These are phyloP conservation scores for Amphichorda felina DNA, from an alignment of 2,329 filamentous ascomycete species.

Conservation along the genomic window DNA sequence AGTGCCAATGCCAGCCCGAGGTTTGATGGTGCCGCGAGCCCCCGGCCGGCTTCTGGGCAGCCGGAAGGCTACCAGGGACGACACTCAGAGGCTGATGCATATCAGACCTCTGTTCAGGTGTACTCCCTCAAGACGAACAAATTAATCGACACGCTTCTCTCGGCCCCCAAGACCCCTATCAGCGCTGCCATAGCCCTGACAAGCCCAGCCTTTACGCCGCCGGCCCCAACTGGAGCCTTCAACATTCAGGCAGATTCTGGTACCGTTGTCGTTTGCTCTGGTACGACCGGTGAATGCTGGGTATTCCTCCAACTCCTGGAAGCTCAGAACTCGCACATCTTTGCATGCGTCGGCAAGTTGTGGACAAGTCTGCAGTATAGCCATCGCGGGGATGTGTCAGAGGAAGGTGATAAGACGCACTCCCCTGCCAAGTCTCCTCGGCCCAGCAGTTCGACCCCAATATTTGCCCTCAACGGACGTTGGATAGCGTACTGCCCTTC, in stretches of 20 bases:
- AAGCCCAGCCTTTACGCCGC: slow-evolving; percentile 55
- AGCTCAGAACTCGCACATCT: slow-evolving; percentile 30
- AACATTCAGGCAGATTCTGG: slow-evolving; percentile 61
- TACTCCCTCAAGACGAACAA: slow-evolving; percentile 73
- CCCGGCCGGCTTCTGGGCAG: slow-evolving; percentile 25
- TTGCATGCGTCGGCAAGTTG: slow-evolving; percentile 69
- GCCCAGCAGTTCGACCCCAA: slow-evolving; percentile 43
- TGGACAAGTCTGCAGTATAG: slow-evolving; percentile 77
- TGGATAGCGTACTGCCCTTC: slow-evolving; percentile 73
- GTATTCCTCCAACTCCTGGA: slow-evolving; percentile 47
- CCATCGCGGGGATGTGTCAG: slow-evolving; percentile 31
- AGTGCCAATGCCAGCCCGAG: slow-evolving; percentile 18
- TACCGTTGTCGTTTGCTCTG: slow-evolving; percentile 65
- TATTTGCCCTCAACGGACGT: slow-evolving; percentile 57
- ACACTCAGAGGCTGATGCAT: slow-evolving; percentile 37
- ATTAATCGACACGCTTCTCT: slow-evolving; percentile 61
- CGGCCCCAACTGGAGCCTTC: slow-evolving; percentile 60
- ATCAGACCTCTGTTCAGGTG: slow-evolving; percentile 81
- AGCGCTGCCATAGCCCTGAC: slow-evolving; percentile 40
- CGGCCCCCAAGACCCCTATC: slow-evolving; percentile 51
- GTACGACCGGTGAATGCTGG: slow-evolving; percentile 77
- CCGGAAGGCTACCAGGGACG: slow-evolving; percentile 16
- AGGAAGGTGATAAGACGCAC: slow-evolving; percentile 30
- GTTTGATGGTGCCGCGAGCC: slow-evolving; percentile 28
- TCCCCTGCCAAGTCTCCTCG: slow-evolving; percentile 23